These are phyloP conservation scores for Myriangium duriaei DNA, from an alignment of 2,329 filamentous ascomycete genomes.

Conservation along the genomic window DNA sequence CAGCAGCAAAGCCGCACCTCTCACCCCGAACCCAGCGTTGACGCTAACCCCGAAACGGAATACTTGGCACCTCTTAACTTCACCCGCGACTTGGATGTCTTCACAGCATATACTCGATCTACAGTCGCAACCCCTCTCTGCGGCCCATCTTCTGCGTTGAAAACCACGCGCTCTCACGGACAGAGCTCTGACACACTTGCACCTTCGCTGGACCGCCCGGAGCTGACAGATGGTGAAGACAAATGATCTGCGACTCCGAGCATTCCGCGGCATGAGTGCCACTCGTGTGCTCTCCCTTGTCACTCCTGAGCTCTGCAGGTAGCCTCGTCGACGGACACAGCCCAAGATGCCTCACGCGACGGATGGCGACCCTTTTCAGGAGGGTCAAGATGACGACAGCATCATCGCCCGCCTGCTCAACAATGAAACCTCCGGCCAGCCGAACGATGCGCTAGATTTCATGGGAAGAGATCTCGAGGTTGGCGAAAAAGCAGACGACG, in stretches of 20 bases:
- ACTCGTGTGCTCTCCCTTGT: background rate
- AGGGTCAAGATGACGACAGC: slow-evolving; percentile 17
- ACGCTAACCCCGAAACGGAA: background rate
- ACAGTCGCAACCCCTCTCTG: no score
- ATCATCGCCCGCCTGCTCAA: slow-evolving; percentile 20
- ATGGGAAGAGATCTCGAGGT: slow-evolving; percentile 26
- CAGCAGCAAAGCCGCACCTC: no score
- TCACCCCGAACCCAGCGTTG: background rate
- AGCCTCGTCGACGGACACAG: background rate
- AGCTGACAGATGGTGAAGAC: no score
- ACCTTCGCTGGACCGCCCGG: no score
- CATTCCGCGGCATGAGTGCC: slow-evolving; percentile 1
- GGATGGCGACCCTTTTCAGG: slow-evolving; percentile 14
- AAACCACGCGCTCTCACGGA: no score
- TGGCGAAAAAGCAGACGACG: slow-evolving; percentile 79
- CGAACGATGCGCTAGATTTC: slow-evolving; percentile 18
- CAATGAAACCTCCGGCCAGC: slow-evolving; percentile 15
- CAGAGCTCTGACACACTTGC: no score
- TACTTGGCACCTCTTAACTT: background rate
- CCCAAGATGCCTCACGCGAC: slow-evolving; percentile 27
- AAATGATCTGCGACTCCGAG: slow-evolving; percentile 3
- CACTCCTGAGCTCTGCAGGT: background rate
- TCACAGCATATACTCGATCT: no score
- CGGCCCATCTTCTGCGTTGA: no score
- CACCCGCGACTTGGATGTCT: no score